phyloP scores from a whole-genome alignment of 1,284 basidiomycete genomes.

The Wallemia hederae region DNA sequence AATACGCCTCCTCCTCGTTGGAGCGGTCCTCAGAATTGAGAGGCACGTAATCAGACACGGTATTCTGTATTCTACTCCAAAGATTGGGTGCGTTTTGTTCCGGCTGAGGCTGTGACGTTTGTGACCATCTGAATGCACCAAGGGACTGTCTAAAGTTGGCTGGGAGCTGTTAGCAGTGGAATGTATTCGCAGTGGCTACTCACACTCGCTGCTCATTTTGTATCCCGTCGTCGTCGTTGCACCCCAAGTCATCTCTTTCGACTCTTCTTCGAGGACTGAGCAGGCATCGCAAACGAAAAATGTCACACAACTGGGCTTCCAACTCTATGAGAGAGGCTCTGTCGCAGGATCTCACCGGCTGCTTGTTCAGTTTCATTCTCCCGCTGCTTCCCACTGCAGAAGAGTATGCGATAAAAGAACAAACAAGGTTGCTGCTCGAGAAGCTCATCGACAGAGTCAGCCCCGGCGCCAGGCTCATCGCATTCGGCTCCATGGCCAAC shows the following conservation, averaged over 20 bases:
- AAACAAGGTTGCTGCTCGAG: slow-evolving; percentile 77
- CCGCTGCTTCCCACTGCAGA: slow-evolving; percentile 63
- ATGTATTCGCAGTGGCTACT: not conserved
- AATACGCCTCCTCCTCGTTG: slow-evolving; percentile 90
- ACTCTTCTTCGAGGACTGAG: no score
- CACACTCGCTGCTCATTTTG: no score
- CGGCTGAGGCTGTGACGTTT: not conserved
- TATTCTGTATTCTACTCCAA: not conserved
- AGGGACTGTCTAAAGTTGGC: not conserved
- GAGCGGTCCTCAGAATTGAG: slow-evolving; percentile 49
- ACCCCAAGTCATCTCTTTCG: not conserved
- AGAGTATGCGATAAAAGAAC: slow-evolving; percentile 79
- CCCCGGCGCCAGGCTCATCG: slow-evolving; percentile 62
- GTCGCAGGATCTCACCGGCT: not conserved
- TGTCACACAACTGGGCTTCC: not conserved
- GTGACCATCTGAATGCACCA: not conserved
- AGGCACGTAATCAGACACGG: slow-evolving; percentile 44
- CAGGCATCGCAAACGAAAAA: no score
- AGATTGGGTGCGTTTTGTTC: not conserved
- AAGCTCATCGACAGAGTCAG: slow-evolving; percentile 79
- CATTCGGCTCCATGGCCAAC: slow-evolving; percentile 83
- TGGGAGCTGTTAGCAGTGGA: not conserved
- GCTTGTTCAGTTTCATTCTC: slow-evolving; percentile 28
- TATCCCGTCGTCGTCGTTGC: no score
- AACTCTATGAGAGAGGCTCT: not conserved